phyloP scores from a whole-genome alignment of 2,329 filamentous ascomycete genomes.

The Zymoseptoria passerinii region DNA sequence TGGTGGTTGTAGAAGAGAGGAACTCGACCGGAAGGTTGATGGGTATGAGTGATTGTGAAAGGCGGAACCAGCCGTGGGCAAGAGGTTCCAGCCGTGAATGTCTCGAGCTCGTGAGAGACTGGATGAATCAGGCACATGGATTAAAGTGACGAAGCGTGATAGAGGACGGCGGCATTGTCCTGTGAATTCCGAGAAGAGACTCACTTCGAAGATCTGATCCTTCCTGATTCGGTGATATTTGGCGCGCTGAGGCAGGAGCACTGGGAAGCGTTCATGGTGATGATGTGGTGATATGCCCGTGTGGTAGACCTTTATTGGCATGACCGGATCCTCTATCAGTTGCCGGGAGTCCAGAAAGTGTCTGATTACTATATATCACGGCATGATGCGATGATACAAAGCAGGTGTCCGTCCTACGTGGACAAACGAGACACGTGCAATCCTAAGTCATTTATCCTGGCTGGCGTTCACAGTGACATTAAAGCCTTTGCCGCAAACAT shows the following conservation, averaged over 20 bases:
- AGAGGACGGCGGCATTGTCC: neutral
- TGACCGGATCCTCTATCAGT: no score
- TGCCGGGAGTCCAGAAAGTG: no score
- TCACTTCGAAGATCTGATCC: neutral
- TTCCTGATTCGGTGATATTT: neutral
- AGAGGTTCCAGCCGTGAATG: neutral
- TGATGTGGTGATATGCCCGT: neutral
- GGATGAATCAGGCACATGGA: neutral
- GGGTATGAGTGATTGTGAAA: neutral
- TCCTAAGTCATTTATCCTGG: no score
- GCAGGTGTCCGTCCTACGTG: no score
- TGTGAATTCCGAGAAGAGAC: neutral
- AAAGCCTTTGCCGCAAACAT: no score
- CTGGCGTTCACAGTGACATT: no score
- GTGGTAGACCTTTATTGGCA: no score
- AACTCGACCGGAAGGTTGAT: neutral
- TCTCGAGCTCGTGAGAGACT: neutral
- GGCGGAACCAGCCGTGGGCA: neutral
- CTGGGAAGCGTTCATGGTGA: neutral
- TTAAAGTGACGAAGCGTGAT: neutral
- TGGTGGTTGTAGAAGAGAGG: neutral
- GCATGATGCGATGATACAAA: no score
- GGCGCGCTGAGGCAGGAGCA: no score
- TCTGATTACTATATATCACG: no score
- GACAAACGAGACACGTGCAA: no score